Conservation (phyloP, 139 green algal genomes). For the Coelastrella sp. region DNA sequence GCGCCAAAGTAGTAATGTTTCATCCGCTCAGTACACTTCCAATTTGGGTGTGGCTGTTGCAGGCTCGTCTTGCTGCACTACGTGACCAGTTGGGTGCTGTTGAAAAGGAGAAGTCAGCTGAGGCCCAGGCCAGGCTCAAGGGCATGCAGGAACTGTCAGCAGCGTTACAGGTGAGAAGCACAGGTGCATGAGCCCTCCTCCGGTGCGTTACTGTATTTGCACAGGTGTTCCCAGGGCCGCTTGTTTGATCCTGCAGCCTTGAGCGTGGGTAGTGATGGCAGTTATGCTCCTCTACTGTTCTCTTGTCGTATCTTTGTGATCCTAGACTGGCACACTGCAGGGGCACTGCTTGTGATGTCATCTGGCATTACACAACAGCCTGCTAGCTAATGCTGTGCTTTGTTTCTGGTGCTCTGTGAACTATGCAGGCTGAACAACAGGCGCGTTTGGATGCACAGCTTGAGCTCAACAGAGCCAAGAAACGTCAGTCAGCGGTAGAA, state of each 20-base stretch:
- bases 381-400: not conserved
- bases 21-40: too few relatives aligned
- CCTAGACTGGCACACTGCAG: not conserved
- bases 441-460: constrained; percentile 35
- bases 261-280: not conserved
- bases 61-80: constrained; percentile 26
- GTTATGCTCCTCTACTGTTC: not conserved
- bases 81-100: constrained; percentile 8
- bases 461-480: constrained; percentile 24
- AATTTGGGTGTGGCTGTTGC: not conserved
- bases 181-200: not conserved
- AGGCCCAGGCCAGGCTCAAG: constrained; percentile 9
- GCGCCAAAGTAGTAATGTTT: too few relatives aligned
- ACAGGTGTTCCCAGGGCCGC: too few relatives aligned
- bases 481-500: constrained; percentile 9
- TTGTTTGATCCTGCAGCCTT: not conserved
- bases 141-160: constrained; percentile 31
- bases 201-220: not conserved
- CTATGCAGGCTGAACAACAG: too few relatives aligned
- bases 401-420: not conserved
- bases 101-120: constrained; percentile 25
- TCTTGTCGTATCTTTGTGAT: too few relatives aligned
- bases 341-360: not conserved
- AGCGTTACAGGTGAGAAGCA: constrained; percentile 4
- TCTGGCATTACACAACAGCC: not conserved